These are phyloP conservation scores for Stromatinia cepivora DNA, from an alignment of 2,329 filamentous ascomycete species.

Conservation along the genomic window DNA sequence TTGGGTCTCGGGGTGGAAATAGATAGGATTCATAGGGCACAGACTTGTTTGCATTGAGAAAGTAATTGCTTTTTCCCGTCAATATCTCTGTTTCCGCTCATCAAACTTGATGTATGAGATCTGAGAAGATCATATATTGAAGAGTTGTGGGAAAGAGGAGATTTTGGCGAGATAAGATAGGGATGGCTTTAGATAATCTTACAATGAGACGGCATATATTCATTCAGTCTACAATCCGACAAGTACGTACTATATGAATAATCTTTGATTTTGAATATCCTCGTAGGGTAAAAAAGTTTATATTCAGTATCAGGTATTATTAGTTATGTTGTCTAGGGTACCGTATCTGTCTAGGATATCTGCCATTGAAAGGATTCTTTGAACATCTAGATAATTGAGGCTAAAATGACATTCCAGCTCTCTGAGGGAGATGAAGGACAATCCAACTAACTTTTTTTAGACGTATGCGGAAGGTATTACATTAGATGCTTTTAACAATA, in stretches of 20 bases:
- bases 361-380: not conserved
- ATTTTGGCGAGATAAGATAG: constrained; percentile 12
- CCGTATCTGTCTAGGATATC: not conserved
- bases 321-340: not conserved
- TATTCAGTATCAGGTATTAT: not conserved
- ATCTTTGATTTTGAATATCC: not conserved
- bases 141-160: not conserved
- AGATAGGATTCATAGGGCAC: not conserved
- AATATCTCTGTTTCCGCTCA: not conserved
- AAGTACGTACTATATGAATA: not conserved
- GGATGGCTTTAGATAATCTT: not conserved
- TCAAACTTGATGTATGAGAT: not conserved
- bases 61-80: constrained; percentile 6
- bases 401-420: constrained; percentile 2
- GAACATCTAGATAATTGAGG: not conserved
- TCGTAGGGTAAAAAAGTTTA: not conserved
- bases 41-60: constrained; percentile 15
- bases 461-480: not conserved
- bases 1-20: not conserved
- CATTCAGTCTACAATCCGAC: not conserved
- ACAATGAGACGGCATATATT: not conserved
- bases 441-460: not conserved
- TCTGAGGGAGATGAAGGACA: not conserved
- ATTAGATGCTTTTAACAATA: not conserved
- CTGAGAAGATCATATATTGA: not conserved